These are phyloP conservation scores for Suillus variegatus DNA, from an alignment of 768 basidiomycete species.

Conservation along the genomic window DNA sequence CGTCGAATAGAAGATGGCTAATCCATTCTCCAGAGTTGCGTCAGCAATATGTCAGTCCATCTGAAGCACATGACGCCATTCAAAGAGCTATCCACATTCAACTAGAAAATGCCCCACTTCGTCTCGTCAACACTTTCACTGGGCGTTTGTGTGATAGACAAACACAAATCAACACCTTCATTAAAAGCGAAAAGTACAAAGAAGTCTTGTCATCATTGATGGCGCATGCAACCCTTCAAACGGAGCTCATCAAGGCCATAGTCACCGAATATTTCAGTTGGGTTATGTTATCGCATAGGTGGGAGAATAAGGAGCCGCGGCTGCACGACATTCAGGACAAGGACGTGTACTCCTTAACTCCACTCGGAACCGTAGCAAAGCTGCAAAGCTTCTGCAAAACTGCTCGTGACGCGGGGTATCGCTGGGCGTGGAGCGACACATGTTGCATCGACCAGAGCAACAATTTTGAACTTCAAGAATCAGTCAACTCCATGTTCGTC, in stretches of 20 bases:
- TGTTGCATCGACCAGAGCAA: no score
- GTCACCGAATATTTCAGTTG: neutral
- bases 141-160: neutral
- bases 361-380: neutral
- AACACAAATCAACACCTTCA: neutral
- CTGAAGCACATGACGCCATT: neutral
- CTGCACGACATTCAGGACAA: neutral
- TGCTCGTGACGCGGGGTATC: neutral
- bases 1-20: neutral
- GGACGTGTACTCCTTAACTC: neutral
- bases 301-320: neutral
- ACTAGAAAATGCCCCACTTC: neutral
- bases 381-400: neutral
- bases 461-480: no score
- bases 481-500: no score
- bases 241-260: neutral
- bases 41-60: neutral
- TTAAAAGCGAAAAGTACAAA: neutral
- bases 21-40: neutral
- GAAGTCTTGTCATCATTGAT: neutral
- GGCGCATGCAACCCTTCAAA: neutral
- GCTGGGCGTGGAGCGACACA: neutral
- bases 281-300: neutral
- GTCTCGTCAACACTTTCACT: neutral
- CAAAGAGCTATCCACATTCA: neutral